phyloP scores from a whole-genome alignment of 805 yeast species.

The Candida caryicola region DNA sequence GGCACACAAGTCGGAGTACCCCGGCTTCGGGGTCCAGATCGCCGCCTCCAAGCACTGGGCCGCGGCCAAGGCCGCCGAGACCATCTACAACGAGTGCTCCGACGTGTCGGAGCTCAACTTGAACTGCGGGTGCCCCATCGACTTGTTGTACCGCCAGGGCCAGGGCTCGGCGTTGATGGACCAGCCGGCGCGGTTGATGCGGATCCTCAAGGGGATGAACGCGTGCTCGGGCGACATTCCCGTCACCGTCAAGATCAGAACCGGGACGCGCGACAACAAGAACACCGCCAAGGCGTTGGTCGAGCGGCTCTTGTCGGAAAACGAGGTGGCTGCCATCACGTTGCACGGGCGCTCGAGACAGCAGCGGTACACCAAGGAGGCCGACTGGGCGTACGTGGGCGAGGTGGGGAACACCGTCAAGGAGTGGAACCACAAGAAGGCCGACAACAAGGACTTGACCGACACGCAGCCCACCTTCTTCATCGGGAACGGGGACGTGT shows the following conservation, averaged over 20 bases:
- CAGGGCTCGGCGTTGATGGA: conserved; percentile 94
- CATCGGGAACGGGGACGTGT: conserved; percentile 94
- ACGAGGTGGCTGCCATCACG: conserved; percentile 86
- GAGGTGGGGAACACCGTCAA: conserved; percentile 69
- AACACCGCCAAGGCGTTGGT: conserved; percentile 85
- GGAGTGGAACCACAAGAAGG: conserved; percentile 51
- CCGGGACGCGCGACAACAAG: conserved; percentile 81
- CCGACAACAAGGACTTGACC: conserved; percentile 56
- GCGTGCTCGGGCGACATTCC: conserved; percentile 88
- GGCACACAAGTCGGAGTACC: conserved; percentile 77
- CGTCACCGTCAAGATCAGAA: conserved; percentile 85
- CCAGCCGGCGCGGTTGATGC: conserved; percentile 74
- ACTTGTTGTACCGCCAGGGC: conserved; percentile 87
- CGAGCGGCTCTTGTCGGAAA: conserved; percentile 66
- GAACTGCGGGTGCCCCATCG: conserved; percentile 98
- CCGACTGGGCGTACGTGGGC: conserved; percentile 88
- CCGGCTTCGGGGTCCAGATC: conserved; percentile 90
- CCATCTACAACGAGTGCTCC: conserved; percentile 54
- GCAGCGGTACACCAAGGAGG: conserved; percentile 87
- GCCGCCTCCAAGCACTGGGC: conserved; percentile 93
- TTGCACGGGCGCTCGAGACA: conserved; percentile 95
- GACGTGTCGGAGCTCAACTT: conserved; percentile 79
- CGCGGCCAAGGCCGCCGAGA: conserved; percentile 89
- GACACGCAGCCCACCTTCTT: conserved; percentile 71
- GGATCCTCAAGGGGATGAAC: conserved; percentile 85